These are phyloP conservation scores for Ascochyta clinopodiicola DNA, from an alignment of 2,329 filamentous ascomycete species.

Conservation along the genomic window DNA sequence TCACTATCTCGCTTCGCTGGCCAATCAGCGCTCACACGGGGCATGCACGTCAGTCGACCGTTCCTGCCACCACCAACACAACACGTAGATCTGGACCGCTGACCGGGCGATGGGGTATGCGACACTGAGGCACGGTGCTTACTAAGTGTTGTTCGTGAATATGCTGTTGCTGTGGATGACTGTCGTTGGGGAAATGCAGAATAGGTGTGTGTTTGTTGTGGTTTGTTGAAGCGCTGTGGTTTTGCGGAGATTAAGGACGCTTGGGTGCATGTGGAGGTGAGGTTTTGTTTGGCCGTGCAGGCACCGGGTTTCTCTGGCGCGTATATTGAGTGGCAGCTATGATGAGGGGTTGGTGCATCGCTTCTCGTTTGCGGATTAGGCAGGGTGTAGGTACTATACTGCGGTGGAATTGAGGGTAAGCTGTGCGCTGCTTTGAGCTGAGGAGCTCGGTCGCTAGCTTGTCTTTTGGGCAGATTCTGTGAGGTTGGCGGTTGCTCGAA, in stretches of 20 bases:
- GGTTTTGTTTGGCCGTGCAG: no score
- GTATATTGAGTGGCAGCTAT: no score
- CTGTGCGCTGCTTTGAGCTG: no score
- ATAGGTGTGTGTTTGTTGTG: no score
- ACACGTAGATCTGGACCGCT: background rate
- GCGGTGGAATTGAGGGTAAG: no score
- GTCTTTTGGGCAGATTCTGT: no score
- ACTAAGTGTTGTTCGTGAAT: background rate
- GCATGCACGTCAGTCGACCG: constrained; percentile 8
- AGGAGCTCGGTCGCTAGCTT: no score
- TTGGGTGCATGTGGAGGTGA: constrained; percentile 3
- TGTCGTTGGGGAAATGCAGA: background rate
- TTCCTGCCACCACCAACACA: constrained; percentile 8
- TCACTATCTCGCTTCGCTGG: constrained; percentile 16
- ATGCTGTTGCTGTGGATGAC: background rate
- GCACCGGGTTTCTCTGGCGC: no score
- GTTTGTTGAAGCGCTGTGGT: background rate
- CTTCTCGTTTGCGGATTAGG: no score
- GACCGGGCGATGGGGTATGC: constrained; percentile 4
- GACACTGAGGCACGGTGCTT: background rate
- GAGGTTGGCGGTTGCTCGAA: no score
- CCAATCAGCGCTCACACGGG: constrained; percentile 1
- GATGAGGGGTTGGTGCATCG: no score
- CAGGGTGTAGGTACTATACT: no score
- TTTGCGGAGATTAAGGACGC: constrained; percentile 14